A percentile compares a stretch with the other conserved stretches of the same genome.
Evolutionary conservation across 495 filamentous ascomycete genomes (phyloP).

Genomic region (Bryoglossum gracile): DNA sequence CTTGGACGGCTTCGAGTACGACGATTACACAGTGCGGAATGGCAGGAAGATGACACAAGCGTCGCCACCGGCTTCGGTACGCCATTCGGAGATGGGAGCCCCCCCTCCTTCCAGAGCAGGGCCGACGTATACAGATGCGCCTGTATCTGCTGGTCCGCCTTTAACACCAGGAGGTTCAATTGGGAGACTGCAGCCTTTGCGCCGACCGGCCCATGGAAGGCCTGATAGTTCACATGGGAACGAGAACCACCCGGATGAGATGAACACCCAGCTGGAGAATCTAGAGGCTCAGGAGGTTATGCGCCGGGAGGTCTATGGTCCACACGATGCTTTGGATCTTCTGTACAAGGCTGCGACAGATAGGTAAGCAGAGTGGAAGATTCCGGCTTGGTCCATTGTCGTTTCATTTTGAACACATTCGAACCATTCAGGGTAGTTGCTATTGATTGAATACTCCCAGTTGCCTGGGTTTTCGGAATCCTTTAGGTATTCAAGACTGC

Average conservation of each 20-base stretch:
- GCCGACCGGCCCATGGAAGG: slow-evolving; percentile 32
- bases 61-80: slow-evolving; percentile 18
- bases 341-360: slow-evolving; percentile 63
- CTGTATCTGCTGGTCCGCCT: slow-evolving; percentile 29
- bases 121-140: slow-evolving; percentile 11
- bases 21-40: slow-evolving; percentile 49
- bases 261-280: slow-evolving; percentile 37
- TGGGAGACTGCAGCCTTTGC: slow-evolving; percentile 50
- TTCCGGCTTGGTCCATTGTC: too few species aligned
- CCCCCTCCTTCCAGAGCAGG: slow-evolving; percentile 27
- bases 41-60: slow-evolving; percentile 42
- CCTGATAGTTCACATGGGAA: slow-evolving; percentile 10
- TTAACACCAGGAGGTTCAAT: slow-evolving; percentile 57
- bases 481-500: background rate
- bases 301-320: slow-evolving; percentile 44
- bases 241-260: slow-evolving; percentile 14
- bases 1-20: slow-evolving; percentile 44
- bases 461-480: background rate
- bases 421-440: background rate
- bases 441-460: background rate
- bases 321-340: slow-evolving; percentile 62
- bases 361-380: too few species aligned
- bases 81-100: slow-evolving; percentile 32
- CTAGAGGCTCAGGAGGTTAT: slow-evolving; percentile 56
- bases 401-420: background rate